Conservation (phyloP, 139 green algal species). For the Bryopsis sp. region DNA sequence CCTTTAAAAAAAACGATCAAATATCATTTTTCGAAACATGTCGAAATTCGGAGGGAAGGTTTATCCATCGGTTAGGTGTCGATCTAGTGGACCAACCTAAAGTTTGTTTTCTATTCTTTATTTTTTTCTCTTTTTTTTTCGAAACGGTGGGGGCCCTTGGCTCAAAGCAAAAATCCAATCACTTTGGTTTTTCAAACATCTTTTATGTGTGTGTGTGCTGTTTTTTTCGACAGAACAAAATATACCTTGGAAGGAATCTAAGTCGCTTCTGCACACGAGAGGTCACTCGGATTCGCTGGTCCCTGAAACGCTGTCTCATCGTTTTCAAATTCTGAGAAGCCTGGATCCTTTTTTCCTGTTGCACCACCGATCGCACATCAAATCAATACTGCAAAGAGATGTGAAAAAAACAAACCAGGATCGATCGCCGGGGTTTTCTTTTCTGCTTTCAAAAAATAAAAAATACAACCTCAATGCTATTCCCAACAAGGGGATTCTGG, state of each 20-base stretch:
- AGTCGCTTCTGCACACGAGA: conserved; percentile 41
- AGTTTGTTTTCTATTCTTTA: too few species aligned
- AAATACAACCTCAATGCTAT: neutral
- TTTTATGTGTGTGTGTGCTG: too few species aligned
- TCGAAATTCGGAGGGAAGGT: too few species aligned
- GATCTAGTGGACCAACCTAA: too few species aligned
- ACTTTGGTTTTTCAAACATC: conserved; percentile 25
- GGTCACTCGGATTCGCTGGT: conserved; percentile 46
- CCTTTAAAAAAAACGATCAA: too few species aligned
- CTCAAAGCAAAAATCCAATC: neutral
- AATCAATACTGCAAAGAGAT: neutral
- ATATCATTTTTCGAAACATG: too few species aligned
- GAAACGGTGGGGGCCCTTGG: too few species aligned
- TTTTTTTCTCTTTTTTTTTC: too few species aligned
- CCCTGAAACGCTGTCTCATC: conserved; percentile 50
- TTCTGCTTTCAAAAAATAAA: conserved; percentile 2
- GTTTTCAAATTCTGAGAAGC: conserved; percentile 45
- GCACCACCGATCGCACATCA: neutral
- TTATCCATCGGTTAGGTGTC: too few species aligned
- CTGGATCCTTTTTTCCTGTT: conserved; percentile 65
- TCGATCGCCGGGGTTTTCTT: neutral
- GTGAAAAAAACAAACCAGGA: neutral
- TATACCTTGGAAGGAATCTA: too few species aligned
- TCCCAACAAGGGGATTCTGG: too few species aligned
- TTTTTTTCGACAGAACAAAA: neutral